Base-by-base conservation (phyloP, 2,329 filamentous ascomycete species). In the Diaporthe ampelina region DNA sequence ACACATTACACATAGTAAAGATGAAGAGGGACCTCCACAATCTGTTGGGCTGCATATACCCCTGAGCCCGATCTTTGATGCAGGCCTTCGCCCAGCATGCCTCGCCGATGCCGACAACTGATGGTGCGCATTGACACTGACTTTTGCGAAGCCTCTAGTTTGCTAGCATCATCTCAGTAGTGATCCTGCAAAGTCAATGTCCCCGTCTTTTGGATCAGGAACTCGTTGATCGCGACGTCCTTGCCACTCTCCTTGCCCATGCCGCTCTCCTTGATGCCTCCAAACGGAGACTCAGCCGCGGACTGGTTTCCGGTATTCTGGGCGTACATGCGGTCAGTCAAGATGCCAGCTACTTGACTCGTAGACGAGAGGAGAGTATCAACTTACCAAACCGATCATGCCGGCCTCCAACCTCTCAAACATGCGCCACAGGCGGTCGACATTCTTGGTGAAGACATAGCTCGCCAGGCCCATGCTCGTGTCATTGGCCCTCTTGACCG, bases 361-460 rank as follows among this genome's bases (percentile, higher is more conserved):
- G 8, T 15, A 3, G 24, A 15, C 1, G 7, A 3, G 45, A 9
- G 9, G 35, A 29, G 19, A 17, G 6, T 17, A 11, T 37, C 0
- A 19, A 73, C 74, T 63, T 26, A 74, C 74, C 43, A 91, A 87
- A 72, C 90, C 91, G 8, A 92, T 87, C 91, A 93, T 93, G 15
- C 91, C 90, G 1, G 91, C 89, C 76, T 93, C 89, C 69, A 93
- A 81, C 3, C 82, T 84, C 76, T 88, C 86, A 13, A 85, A 83
- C 15, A 88, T 81, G 57, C 86, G 80, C 75, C 79, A 83, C 7
- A 83, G 80, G 21, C 86, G 77, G 71, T 82, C 80, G 4, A 79
- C 57, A 70, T 80, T 72, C 67, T 78, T 76, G 1, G 80, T 79
- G 61, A 80, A 82, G 6, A 84, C 76, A 8, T 81, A 77, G n/a